Percentiles rank a stretch among this genome's conserved stretches.
These are phyloP conservation scores for Hyphopichia fennica DNA, from an alignment of 1,139 yeast genomes.

Conservation along the genomic window DNA sequence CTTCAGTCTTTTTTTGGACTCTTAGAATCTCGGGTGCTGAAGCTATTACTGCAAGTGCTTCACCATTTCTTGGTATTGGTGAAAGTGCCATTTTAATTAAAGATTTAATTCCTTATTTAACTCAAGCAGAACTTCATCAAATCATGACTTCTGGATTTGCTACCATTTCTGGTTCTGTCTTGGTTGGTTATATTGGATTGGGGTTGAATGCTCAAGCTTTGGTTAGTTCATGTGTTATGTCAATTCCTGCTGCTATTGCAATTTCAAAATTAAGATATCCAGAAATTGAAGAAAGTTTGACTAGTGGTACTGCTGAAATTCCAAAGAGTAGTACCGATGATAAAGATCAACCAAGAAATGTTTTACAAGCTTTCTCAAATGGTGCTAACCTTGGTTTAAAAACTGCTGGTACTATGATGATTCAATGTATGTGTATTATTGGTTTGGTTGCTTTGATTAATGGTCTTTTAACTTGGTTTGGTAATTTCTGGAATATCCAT, in stretches of 20 bases:
- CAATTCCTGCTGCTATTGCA: conserved; percentile 67
- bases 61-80: conserved; percentile 71
- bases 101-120: conserved; percentile 60
- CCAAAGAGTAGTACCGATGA: conserved; percentile 41
- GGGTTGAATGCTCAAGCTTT: conserved; percentile 67
- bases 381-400: conserved; percentile 64
- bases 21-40: conserved; percentile 66
- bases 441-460: conserved; percentile 60
- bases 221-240: conserved; percentile 69
- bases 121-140: conserved; percentile 65
- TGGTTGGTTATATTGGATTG: conserved; percentile 64
- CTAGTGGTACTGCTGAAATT: conserved; percentile 49
- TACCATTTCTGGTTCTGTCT: conserved; percentile 66
- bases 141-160: conserved; percentile 68
- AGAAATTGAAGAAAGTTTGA: conserved; percentile 57
- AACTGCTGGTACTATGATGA: conserved; percentile 61
- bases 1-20: conserved; percentile 62
- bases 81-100: conserved; percentile 65
- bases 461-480: conserved; percentile 64
- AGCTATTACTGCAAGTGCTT: conserved; percentile 68
- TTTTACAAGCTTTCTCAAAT: conserved; percentile 62
- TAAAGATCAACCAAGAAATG: conserved; percentile 49
- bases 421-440: conserved; percentile 64
- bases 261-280: conserved; percentile 64
- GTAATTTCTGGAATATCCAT: conserved; percentile 60